These are phyloP conservation scores for Cladophialophora yegresii DNA, from an alignment of 2,329 filamentous ascomycete genomes.

Conservation along the genomic window DNA sequence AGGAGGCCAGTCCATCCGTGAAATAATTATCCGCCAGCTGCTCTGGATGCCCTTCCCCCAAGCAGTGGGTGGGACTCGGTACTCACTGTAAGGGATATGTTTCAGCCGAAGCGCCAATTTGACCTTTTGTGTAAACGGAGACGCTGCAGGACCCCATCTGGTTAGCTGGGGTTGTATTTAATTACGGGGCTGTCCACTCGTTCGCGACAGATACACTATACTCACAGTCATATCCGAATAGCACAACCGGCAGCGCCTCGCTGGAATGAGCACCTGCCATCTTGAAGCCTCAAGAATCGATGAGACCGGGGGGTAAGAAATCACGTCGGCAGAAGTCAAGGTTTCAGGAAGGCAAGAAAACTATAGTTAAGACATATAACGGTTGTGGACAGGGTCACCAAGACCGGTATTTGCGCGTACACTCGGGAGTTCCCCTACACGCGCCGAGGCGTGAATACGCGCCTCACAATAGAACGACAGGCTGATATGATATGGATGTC, in stretches of 20 bases:
- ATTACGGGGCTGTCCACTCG: too few species aligned
- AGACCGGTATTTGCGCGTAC: not conserved
- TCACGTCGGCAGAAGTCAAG: not conserved
- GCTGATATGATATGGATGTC: not conserved
- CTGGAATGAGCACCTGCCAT: not conserved
- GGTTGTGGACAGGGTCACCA: not conserved
- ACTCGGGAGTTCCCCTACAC: not conserved
- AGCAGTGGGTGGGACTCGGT: not conserved
- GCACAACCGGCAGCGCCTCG: conserved; percentile 22
- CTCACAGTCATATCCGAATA: conserved; percentile 37
- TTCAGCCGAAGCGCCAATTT: conserved; percentile 27
- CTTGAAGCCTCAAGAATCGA: not conserved
- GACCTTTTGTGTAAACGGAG: conserved; percentile 34
- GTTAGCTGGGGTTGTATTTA: not conserved
- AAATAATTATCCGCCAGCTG: not conserved
- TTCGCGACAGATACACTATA: not conserved
- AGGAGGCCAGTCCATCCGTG: not conserved
- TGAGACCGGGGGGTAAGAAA: not conserved
- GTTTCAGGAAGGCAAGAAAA: not conserved
- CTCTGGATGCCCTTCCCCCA: not conserved
- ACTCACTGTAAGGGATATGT: conserved; percentile 34
- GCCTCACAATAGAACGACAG: not conserved
- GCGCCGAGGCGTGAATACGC: not conserved
- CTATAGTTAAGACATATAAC: not conserved
- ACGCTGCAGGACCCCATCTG: conserved; percentile 16